Conservation (phyloP, 2,329 filamentous ascomycete genomes). For the Colletotrichum sp. region DNA sequence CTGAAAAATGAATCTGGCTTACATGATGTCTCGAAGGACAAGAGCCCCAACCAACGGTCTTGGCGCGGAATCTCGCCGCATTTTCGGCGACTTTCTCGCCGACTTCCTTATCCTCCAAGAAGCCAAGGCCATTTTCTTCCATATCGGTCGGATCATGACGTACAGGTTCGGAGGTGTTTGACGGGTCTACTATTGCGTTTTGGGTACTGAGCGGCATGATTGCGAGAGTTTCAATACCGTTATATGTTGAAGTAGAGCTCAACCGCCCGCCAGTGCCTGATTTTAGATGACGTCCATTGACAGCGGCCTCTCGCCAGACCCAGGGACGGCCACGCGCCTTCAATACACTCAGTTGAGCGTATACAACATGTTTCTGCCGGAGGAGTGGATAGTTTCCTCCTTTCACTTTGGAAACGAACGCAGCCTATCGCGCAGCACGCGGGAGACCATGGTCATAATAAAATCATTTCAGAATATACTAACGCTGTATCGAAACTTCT, state of each 20-base stretch:
- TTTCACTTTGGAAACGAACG: background rate
- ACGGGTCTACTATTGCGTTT: background rate
- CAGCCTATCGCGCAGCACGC: background rate
- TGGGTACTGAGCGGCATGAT: background rate
- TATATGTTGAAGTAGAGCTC: background rate
- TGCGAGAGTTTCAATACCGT: rapidly evolving
- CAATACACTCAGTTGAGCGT: background rate
- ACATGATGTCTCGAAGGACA: background rate
- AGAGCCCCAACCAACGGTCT: background rate
- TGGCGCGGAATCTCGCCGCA: background rate
- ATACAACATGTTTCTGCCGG: background rate
- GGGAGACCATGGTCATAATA: background rate
- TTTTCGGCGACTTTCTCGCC: background rate
- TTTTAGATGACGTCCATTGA: background rate
- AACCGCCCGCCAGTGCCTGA: background rate
- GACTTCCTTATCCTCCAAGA: background rate
- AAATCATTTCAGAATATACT: background rate
- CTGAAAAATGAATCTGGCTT: background rate
- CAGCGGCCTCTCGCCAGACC: background rate
- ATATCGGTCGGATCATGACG: background rate
- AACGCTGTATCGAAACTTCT: background rate
- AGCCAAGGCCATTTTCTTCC: background rate
- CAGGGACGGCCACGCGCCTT: background rate
- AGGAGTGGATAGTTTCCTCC: background rate
- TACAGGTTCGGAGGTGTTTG: background rate